phyloP scores from a whole-genome alignment of 495 filamentous ascomycete species.

The Neurospora africana region DNA sequence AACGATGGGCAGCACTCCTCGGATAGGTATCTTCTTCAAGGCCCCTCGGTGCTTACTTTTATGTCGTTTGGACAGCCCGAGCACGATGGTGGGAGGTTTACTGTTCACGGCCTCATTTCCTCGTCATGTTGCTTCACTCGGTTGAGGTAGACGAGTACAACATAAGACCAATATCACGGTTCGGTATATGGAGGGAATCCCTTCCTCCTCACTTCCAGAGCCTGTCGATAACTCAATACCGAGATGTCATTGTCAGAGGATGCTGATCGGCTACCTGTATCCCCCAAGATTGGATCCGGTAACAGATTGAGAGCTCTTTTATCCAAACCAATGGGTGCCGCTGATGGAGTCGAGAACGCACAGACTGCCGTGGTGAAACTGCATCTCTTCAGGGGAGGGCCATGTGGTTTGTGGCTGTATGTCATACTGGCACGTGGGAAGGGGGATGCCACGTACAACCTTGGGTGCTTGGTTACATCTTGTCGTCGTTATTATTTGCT shows the following conservation, averaged over 20 bases:
- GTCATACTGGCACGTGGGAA: not conserved
- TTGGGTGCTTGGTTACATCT: not conserved
- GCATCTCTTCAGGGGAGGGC: not conserved
- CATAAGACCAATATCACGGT: not conserved
- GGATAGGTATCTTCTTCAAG: not conserved
- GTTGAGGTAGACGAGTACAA: not conserved
- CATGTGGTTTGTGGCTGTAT: not conserved
- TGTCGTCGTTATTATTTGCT: not conserved
- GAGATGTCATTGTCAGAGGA: not conserved
- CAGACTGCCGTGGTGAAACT: not conserved
- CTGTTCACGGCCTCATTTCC: not conserved
- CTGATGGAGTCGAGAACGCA: not conserved
- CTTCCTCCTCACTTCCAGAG: not conserved
- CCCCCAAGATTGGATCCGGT: not conserved
- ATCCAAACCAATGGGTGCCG: not conserved
- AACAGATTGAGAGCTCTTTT: not conserved
- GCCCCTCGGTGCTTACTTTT: not conserved
- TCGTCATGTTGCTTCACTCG: not conserved
- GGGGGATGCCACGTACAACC: not conserved
- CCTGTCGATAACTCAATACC: not conserved
- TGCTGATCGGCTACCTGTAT: not conserved
- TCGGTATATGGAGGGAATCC: not conserved
- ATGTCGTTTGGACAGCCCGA: not conserved
- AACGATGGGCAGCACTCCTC: not conserved
- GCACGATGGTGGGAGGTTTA: not conserved